These are phyloP conservation scores for Cladosporium sp. DNA, from an alignment of 2,329 filamentous ascomycete genomes.

Conservation along the genomic window DNA sequence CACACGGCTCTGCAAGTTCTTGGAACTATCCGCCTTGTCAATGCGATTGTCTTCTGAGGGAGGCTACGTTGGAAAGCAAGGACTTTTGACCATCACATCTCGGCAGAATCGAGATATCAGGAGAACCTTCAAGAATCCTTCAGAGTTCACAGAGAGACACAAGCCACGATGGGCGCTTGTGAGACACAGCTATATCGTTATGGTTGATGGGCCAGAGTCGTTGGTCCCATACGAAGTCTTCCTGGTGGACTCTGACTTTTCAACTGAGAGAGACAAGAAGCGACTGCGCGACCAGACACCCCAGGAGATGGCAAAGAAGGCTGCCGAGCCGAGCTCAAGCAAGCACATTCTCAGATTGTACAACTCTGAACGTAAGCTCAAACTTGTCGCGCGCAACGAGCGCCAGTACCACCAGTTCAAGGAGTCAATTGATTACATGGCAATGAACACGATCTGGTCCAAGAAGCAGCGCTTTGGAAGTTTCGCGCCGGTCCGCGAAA, in stretches of 20 bases:
- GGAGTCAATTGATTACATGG: slow-evolving; percentile 86
- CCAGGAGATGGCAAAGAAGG: slow-evolving; percentile 64
- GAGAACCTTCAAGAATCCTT: slow-evolving; percentile 47
- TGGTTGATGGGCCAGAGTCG: slow-evolving; percentile 96
- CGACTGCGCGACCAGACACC: slow-evolving; percentile 54
- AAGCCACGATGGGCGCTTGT: slow-evolving; percentile 97
- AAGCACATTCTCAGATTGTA: slow-evolving; percentile 86
- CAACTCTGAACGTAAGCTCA: slow-evolving; percentile 90
- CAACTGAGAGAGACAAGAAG: slow-evolving; percentile 69
- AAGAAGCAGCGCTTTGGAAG: slow-evolving; percentile 84
- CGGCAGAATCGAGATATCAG: slow-evolving; percentile 59
- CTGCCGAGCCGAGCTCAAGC: slow-evolving; percentile 58
- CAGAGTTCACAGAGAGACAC: slow-evolving; percentile 77
- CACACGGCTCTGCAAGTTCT: slow-evolving; percentile 91
- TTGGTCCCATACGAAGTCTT: slow-evolving; percentile 99
- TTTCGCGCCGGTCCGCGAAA: slow-evolving; percentile 84
- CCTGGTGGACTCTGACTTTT: slow-evolving; percentile 87
- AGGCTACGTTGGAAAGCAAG: slow-evolving; percentile 97
- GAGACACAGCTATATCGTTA: slow-evolving; percentile 95
- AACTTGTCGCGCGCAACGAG: slow-evolving; percentile 87
- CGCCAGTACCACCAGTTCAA: slow-evolving; percentile 88
- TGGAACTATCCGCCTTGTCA: slow-evolving; percentile 90
- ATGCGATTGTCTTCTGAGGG: slow-evolving; percentile 92
- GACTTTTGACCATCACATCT: slow-evolving; percentile 87
- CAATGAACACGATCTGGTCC: slow-evolving; percentile 78